A percentile compares a stretch with the other conserved stretches of the same genome.
Conservation (phyloP, 1,284 basidiomycete species). For the Pseudozyma thailandica region DNA sequence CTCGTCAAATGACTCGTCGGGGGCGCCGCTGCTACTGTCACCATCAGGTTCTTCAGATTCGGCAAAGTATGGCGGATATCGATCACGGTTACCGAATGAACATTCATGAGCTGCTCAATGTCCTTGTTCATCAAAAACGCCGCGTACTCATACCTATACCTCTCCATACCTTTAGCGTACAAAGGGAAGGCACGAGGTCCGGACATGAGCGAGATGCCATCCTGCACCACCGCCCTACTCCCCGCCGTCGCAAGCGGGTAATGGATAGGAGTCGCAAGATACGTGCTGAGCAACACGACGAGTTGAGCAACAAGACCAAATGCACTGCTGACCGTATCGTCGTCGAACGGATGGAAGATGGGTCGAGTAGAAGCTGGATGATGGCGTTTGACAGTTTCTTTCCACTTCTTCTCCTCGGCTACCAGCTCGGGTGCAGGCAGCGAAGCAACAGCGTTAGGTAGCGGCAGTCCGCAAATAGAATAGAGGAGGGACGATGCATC, state of each 20-base stretch:
- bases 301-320: slow-evolving; percentile 63
- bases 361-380: slow-evolving; percentile 11
- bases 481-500: slow-evolving; percentile 62
- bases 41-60: slow-evolving; percentile 90
- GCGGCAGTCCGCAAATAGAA: slow-evolving; percentile 57
- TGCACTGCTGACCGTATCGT: slow-evolving; percentile 54
- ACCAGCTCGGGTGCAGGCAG: slow-evolving; percentile 20
- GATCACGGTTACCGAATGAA: slow-evolving; percentile 73
- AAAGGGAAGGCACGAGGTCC: slow-evolving; percentile 73
- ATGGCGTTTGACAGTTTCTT: slow-evolving; percentile 21
- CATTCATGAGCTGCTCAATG: slow-evolving; percentile 75
- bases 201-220: slow-evolving; percentile 64
- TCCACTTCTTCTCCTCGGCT: slow-evolving; percentile 39
- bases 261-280: slow-evolving; percentile 57
- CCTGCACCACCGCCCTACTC: slow-evolving; percentile 59
- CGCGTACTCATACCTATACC: slow-evolving; percentile 96
- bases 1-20: slow-evolving; percentile 39
- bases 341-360: slow-evolving; percentile 45
- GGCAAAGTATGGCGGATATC: slow-evolving; percentile 96
- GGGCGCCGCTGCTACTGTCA: slow-evolving; percentile 74
- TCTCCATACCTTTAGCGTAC: slow-evolving; percentile 91
- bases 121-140: slow-evolving; percentile 97
- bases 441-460: slow-evolving; percentile 57
- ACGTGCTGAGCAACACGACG: slow-evolving; percentile 55
- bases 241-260: slow-evolving; percentile 62